Conservation (phyloP, 148 eudicot species). For the Amaranthus hypochondriacus region DNA sequence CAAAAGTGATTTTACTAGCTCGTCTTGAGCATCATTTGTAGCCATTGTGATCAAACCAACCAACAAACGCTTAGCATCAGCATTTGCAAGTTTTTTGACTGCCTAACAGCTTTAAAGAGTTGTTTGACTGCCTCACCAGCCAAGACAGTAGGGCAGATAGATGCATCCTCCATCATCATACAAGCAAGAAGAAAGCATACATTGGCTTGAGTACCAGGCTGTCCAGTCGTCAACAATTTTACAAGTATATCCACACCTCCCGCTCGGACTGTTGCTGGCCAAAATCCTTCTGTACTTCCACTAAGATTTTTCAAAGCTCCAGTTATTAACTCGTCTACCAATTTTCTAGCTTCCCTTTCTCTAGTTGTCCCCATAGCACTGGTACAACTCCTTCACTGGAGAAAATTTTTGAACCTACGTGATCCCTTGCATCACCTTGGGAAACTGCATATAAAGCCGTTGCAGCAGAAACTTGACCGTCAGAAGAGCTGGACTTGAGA, state of each 20-base stretch:
- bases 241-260: slow-evolving; percentile 87
- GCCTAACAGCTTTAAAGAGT: slow-evolving; percentile 87
- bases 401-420: slow-evolving; percentile 96
- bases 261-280: slow-evolving; percentile 78
- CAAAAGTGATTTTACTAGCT: slow-evolving; percentile 75
- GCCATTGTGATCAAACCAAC: slow-evolving; percentile 99
- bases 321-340: slow-evolving; percentile 79
- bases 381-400: slow-evolving; percentile 99
- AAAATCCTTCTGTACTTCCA: slow-evolving; percentile 81
- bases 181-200: slow-evolving; percentile 90
- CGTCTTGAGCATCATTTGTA: slow-evolving; percentile 82
- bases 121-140: slow-evolving; percentile 75
- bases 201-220: slow-evolving; percentile 80
- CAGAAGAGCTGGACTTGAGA: slow-evolving; percentile 79
- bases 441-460: slow-evolving; percentile 92
- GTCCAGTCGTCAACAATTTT: slow-evolving; percentile 68
- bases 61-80: slow-evolving; percentile 87
- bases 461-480: slow-evolving; percentile 90
- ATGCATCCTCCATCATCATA: slow-evolving; percentile 92
- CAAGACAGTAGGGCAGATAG: slow-evolving; percentile 68
- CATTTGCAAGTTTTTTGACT: slow-evolving; percentile 68
- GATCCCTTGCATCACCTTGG: slow-evolving; percentile 91
- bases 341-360: slow-evolving; percentile 73
- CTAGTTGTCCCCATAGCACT: slow-evolving; percentile 81
- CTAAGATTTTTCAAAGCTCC: slow-evolving; percentile 88